Percentiles rank a stretch among this genome's conserved stretches.
phyloP scores from a whole-genome alignment of 2,329 filamentous ascomycete species.

The Cryphonectria carpinicola region DNA sequence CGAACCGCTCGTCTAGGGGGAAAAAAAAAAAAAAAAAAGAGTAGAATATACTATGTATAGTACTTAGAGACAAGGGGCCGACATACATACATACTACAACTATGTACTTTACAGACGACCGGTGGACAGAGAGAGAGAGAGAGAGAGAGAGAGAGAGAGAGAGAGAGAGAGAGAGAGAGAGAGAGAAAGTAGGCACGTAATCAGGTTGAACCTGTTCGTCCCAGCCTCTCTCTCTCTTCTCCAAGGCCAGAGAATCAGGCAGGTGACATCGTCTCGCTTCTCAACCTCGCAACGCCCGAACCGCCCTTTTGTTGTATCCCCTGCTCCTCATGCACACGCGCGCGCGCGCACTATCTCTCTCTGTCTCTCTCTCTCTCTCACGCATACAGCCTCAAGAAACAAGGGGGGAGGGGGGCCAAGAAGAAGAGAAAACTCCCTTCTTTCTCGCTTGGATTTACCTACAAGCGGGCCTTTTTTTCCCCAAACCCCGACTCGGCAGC shows the following conservation, averaged over 20 bases:
- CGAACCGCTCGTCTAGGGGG: background rate
- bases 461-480: background rate
- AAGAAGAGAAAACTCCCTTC: background rate
- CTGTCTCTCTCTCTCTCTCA: background rate
- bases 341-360: background rate
- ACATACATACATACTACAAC: background rate
- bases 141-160: background rate
- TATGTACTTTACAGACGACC: background rate
- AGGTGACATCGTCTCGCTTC: slow-evolving; percentile 5
- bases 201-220: background rate
- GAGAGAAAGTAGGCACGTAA: background rate
- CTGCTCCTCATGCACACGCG: background rate
- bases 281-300: background rate
- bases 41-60: background rate
- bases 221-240: background rate
- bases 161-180: background rate
- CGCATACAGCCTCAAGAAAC: background rate
- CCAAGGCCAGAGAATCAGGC: background rate
- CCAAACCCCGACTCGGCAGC: background rate
- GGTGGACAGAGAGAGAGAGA: background rate
- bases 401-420: too few species aligned
- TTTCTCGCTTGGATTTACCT: background rate
- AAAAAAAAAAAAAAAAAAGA: background rate
- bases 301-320: background rate
- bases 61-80: background rate